These are phyloP conservation scores for Bipolaris sorokiniana DNA, from an alignment of 2,329 filamentous ascomycete species.

Conservation along the genomic window DNA sequence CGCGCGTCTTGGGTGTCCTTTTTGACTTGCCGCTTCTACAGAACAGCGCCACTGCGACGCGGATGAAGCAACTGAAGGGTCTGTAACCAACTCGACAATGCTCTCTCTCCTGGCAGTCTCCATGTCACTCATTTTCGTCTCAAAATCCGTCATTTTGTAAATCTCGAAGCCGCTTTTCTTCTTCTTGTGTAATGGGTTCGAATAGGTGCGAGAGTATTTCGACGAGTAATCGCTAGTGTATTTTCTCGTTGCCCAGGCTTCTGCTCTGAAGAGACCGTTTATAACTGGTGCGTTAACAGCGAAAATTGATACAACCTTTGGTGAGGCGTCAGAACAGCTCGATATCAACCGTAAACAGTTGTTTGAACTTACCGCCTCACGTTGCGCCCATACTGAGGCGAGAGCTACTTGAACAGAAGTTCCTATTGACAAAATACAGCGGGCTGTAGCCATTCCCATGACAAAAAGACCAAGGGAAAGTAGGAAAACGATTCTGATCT, in stretches of 20 bases:
- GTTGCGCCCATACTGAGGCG: conserved; percentile 7
- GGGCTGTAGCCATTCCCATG: conserved; percentile 7
- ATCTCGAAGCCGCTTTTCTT: conserved; percentile 3
- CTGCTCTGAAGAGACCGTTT: conserved; percentile 5
- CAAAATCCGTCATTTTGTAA: conserved; percentile 3
- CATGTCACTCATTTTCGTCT: not conserved
- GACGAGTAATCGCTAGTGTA: not conserved
- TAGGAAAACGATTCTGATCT: conserved; percentile 2
- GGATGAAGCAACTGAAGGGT: not conserved
- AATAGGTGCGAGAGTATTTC: not conserved
- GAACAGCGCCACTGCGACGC: conserved; percentile 1
- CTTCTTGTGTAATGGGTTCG: not conserved
- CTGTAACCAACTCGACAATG: not conserved
- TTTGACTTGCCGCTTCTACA: not conserved
- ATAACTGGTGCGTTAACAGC: conserved; percentile 9
- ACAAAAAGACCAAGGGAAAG: conserved; percentile 4
- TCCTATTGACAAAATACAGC: conserved; percentile 6
- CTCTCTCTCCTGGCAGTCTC: conserved; percentile 1
- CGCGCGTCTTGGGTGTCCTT: not conserved
- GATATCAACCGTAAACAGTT: not conserved
- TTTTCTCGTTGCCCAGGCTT: not conserved
- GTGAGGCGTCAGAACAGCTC: not conserved
- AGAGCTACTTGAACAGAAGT: conserved; percentile 7
- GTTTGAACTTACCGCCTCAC: conserved; percentile 5
- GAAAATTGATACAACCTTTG: conserved; percentile 4